Evolutionary conservation across 345 rosid species (phyloP), one percentile per base, ranked within the genome.

Genomic region (Passiflora organensis): DNA sequence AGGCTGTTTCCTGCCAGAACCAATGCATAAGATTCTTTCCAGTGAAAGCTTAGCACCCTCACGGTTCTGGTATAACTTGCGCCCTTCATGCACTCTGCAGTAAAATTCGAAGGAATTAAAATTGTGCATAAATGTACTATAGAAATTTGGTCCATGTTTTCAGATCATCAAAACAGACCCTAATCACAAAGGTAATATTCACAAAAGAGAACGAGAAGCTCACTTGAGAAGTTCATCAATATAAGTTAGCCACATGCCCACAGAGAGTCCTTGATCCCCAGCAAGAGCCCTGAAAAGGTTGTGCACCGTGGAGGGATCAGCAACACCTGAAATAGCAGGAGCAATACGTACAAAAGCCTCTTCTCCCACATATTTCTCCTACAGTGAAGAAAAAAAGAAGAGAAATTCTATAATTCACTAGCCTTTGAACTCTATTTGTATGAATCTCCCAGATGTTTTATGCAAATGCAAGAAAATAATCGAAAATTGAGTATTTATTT

Each of bases 181-280:
- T 22, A 32, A 39, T 4, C 1, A 32, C 19, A 46, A 5, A 17
- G 23, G 8, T 13, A 53, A 43, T 11, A 25, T 41, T 16, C 47
- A 21, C 13, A 51, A 48, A 60, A 28, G 60, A 69, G 18, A 61
- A 16, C 28, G 50, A 49, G 75, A 68, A 62, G 60, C 81, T 78
- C 78, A 91, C 99, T 82, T 88, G 82, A 86, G 83, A 76, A 93
- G 89, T 78, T 93, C 96, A 53, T 73, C 65, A 55, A 86, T 70
- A 74, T 84, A 93, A 60, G 87, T 72, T 52, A 88, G 66, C 99
- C 95, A 93, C 58, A 74, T 56, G 62, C 73, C 74, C 78, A 88
- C 67, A 32, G 96, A 86, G 68, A 93, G 68, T 65, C 96, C 96
- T 54, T 72, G 72, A 67, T 68, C 78, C 56, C 79, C 78, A 64